These are phyloP conservation scores for Penicillium janthinellum DNA, from an alignment of 2,329 filamentous ascomycete species.

Conservation along the genomic window DNA sequence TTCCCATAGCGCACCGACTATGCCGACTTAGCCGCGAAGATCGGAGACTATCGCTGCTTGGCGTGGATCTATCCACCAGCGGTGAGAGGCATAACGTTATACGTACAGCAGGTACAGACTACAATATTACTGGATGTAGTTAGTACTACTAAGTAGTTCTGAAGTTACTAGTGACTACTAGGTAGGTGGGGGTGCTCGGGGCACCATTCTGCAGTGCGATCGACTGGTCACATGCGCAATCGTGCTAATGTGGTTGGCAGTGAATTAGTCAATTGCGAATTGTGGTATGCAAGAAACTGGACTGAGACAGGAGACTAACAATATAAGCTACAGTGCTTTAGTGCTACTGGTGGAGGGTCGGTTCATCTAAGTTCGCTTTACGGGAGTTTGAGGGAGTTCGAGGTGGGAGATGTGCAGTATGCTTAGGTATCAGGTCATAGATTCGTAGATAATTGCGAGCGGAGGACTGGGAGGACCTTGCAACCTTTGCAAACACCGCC, in stretches of 20 bases:
- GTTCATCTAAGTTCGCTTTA: too few species aligned
- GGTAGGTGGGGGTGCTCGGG: conserved; percentile 5
- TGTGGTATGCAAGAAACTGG: not conserved
- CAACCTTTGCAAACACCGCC: not conserved
- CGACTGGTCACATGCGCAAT: conserved; percentile 26
- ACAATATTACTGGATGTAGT: not conserved
- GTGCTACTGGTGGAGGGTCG: not conserved
- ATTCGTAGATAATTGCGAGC: not conserved
- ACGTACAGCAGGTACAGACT: too few species aligned
- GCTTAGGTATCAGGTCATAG: not conserved
- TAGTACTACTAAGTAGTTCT: not conserved
- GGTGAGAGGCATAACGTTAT: conserved; percentile 14
- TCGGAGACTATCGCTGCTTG: conserved; percentile 20
- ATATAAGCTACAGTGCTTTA: not conserved
- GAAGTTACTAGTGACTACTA: not conserved
- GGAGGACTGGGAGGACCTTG: not conserved
- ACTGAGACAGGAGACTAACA: not conserved
- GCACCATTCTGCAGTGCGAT: conserved; percentile 12
- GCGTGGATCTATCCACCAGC: conserved; percentile 24
- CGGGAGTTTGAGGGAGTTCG: too few species aligned
- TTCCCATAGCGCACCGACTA: conserved; percentile 18
- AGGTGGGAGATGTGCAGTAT: not conserved
- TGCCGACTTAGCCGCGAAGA: conserved; percentile 29
- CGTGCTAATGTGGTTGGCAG: conserved; percentile 13
- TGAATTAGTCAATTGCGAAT: not conserved